Percentiles rank a stretch among this genome's conserved stretches.
Evolutionary conservation across 768 basidiomycete genomes (phyloP).

Genomic region (Rhodotorula diobovata): DNA sequence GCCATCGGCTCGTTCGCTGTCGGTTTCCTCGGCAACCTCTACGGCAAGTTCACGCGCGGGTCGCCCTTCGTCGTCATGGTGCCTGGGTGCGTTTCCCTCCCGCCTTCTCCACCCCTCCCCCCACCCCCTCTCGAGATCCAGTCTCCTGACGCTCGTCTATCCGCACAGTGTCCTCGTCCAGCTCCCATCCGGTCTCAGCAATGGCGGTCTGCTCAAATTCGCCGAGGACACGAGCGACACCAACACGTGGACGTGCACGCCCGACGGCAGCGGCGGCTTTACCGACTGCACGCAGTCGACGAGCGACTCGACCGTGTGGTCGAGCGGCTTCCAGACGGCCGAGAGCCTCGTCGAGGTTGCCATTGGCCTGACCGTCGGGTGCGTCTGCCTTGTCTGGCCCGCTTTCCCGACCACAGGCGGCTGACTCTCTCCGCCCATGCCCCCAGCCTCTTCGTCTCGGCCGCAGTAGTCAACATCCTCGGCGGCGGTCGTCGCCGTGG

Average conservation of each 20-base stretch:
- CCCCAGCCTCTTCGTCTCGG: slow-evolving; percentile 67
- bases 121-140: slow-evolving; percentile 20
- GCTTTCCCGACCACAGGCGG: slow-evolving; percentile 26
- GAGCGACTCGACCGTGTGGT: slow-evolving; percentile 49
- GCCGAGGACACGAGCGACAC: slow-evolving; percentile 50
- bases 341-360: slow-evolving; percentile 71
- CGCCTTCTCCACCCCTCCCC: background rate
- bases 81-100: slow-evolving; percentile 49
- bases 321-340: slow-evolving; percentile 69
- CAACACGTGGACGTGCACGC: background rate
- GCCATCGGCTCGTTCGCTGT: slow-evolving; percentile 78
- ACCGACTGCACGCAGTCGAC: background rate
- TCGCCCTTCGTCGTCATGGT: slow-evolving; percentile 78
- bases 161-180: slow-evolving; percentile 64
- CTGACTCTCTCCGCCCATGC: slow-evolving; percentile 59
- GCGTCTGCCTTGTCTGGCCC: slow-evolving; percentile 55
- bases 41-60: slow-evolving; percentile 66
- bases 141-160: no score
- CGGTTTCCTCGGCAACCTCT: slow-evolving; percentile 71
- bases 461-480: slow-evolving; percentile 50
- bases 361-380: slow-evolving; percentile 68
- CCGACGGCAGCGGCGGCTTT: background rate
- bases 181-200: slow-evolving; percentile 73
- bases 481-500: slow-evolving; percentile 49
- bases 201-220: slow-evolving; percentile 71